phyloP scores from a whole-genome alignment of 805 yeast species.

The Cyberlindnera euphorbiiphila region DNA sequence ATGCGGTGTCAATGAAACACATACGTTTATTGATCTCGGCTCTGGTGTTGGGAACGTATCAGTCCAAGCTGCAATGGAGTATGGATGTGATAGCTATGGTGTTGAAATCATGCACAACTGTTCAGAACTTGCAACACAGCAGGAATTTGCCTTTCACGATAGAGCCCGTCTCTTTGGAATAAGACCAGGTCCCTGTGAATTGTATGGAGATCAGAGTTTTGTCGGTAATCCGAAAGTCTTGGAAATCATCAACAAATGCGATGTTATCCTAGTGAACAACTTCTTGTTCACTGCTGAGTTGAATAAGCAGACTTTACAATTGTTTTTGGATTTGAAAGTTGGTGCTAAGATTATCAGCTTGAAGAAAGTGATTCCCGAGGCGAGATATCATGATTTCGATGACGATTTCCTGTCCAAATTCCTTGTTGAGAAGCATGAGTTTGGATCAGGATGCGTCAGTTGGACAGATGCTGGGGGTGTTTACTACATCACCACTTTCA shows the following conservation, averaged over 20 bases:
- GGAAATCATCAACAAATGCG: conserved; percentile 52
- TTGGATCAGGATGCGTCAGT: conserved; percentile 71
- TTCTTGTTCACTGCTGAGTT: conserved; percentile 77
- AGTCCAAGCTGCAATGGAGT: conserved; percentile 83
- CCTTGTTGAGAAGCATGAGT: conserved; percentile 56
- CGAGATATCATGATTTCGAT: conserved; percentile 56
- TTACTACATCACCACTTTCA: conserved; percentile 61
- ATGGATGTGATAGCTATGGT: conserved; percentile 82
- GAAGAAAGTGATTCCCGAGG: conserved; percentile 73
- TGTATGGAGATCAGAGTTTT: conserved; percentile 69
- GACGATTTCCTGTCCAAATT: conserved; percentile 61
- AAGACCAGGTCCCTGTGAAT: conserved; percentile 48
- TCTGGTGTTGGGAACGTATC: conserved; percentile 94
- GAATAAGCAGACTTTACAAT: conserved; percentile 60
- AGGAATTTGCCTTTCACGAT: conserved; percentile 51
- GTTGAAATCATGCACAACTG: conserved; percentile 89
- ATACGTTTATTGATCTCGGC: conserved; percentile 81
- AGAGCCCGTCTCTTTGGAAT: conserved; percentile 66
- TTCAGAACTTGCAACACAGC: conserved; percentile 59
- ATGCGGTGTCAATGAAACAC: conserved; percentile 49
- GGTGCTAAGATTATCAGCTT: conserved; percentile 80
- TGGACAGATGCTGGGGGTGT: conserved; percentile 83
- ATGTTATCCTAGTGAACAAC: conserved; percentile 76
- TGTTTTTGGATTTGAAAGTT: conserved; percentile 59
- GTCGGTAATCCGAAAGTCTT: conserved; percentile 58